phyloP scores from a whole-genome alignment of 257 asterid species.

The Linaria vulgaris region DNA sequence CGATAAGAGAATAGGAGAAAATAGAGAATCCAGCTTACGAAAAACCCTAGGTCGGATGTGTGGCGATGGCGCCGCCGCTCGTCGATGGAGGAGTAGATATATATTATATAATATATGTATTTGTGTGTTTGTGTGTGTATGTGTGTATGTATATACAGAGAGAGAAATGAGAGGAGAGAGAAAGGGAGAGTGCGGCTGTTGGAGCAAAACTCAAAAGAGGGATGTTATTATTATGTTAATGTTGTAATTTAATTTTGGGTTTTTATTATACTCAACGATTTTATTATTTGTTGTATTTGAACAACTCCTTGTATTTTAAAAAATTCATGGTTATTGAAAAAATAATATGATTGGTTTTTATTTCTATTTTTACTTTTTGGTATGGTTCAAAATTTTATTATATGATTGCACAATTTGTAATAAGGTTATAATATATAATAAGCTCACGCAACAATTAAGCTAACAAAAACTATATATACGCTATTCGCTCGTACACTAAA shows the following conservation, averaged over 20 bases:
- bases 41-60: slow-evolving; percentile 30
- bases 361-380: no score
- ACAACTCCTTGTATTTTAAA: no score
- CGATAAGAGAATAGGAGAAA: slow-evolving; percentile 34
- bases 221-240: not conserved
- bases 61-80: slow-evolving; percentile 41
- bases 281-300: no score
- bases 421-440: no score
- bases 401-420: no score
- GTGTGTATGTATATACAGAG: slow-evolving; percentile 21
- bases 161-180: slow-evolving; percentile 26
- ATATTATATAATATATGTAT: slow-evolving; percentile 7
- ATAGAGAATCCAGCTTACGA: slow-evolving; percentile 65
- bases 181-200: slow-evolving; percentile 41
- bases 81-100: slow-evolving; percentile 55
- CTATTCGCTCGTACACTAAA: no score
- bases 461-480: no score
- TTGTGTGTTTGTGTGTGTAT: slow-evolving; percentile 22
- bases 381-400: no score
- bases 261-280: slow-evolving; percentile 22
- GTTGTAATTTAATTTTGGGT: slow-evolving; percentile 37
- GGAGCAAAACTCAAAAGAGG: slow-evolving; percentile 34
- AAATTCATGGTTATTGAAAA: no score
- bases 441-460: no score
- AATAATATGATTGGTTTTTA: no score